Base-by-base conservation (phyloP, 805 yeast genomes). In the Myxozyma vanderwaltii region DNA sequence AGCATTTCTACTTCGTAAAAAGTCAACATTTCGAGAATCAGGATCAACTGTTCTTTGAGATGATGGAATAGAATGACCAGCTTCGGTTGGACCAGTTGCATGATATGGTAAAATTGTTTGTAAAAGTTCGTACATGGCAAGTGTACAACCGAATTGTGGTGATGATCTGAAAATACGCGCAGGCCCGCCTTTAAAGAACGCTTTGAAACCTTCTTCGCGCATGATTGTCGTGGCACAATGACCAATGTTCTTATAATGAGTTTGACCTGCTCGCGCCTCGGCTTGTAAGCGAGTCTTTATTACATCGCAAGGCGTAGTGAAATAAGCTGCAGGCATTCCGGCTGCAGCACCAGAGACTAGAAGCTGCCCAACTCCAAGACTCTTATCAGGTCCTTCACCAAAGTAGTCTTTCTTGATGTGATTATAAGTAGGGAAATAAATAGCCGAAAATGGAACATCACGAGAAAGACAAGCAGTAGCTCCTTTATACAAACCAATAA, bases 241-340 rank as follows among this genome's bases (percentile, higher is more conserved):
- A 31, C 78, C 68, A 56, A 92, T 86, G 59, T 95, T 92, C 24
- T 74, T 79, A 76, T 92, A 92, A 47, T 82, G 82, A 15, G 88
- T 81, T 69, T 89, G 96, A 55, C 91, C 92, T 56, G 80, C 76
- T 63, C 86, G 84, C 4, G 89, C 80, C 72, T 86, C 95, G 61
- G 90, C 85, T 76, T 92, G 99, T 64, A 92, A 78, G 74, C 98
- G 85, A 2, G 99, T 92, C 77, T 92, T 92, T 69, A 94, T 88
- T 50, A 92, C 98, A 78, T 92, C 99, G 70, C 90, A 91, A 1
- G 99, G 99, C 0, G 99, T 92, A 1, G 99, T 92, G 66, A 91
- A 77, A 73, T 88, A 92, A 10, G 98, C 98, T 31, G 98, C 95
- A 8, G 99, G 99, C 78, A 95, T 90, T 71, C 98, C 99, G 13